Evolutionary conservation across 768 basidiomycete genomes (phyloP), one percentile per base, ranked within the genome.

Genomic region (Strobilomyces confusus): DNA sequence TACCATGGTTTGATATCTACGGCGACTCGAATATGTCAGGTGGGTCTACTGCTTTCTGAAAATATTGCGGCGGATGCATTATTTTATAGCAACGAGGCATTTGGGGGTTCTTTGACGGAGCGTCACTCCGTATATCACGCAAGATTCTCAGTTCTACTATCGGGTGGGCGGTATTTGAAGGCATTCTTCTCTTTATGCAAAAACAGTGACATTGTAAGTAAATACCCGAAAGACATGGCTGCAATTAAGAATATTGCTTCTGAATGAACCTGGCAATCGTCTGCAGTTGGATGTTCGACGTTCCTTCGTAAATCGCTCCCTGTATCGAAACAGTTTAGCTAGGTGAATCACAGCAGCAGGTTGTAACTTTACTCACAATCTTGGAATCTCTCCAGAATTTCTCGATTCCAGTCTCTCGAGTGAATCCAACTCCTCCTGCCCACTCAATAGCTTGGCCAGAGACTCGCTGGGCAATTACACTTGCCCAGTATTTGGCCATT

Each of bases 321-420:
- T 92, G 53, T 19, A 51, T 50, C 20, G 37, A 2, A 47, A 12
- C 6, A 51, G 23, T 54, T 58, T 22, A 61, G 51, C 40, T 37
- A 32, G 12, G n/a, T 9, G 13, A 9, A 15, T 23, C 44, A 17
- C 7, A 33, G 47, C n/a, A 2, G 34, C 32, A 19, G 44, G 49
- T 1, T 51, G 36, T 4, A 30, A 20, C 40, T 38, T 13, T 37
- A 77, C 87, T 74, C 62, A 91, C 91, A 63, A 95, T 95, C 80
- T 97, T 98, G 7, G 92, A 94, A 70, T 98, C 95, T 55, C 95
- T 75, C 92, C 92, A 95, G 67, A 75, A 95, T 75, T 98, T 98
- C 76, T 98, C 97, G 58, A 98, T 88, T 4, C 93, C 94, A 1
- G 91, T 90, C 74, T 98, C 94, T 48, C 93, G 74, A 49, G 93